A percentile compares a stretch with the other conserved stretches of the same genome.
Conservation (phyloP, 2,329 filamentous ascomycete species). For the Lachnellula cervina region DNA sequence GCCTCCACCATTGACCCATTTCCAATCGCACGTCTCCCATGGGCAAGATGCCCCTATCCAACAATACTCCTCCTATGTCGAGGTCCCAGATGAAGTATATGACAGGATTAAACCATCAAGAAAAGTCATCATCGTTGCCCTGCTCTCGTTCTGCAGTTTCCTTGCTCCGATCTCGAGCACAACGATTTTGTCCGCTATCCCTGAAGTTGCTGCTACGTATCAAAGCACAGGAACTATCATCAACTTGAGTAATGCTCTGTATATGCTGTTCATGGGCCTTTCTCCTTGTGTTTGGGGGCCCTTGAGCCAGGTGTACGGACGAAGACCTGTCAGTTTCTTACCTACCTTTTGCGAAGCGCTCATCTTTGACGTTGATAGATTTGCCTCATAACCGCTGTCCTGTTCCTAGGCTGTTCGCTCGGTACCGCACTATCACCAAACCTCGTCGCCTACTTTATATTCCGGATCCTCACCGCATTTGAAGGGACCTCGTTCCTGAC, state of each 20-base stretch:
- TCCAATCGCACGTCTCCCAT: slow-evolving; percentile 26
- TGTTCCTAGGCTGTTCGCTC: slow-evolving; percentile 66
- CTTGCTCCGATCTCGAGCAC: slow-evolving; percentile 72
- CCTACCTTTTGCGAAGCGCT: neutral
- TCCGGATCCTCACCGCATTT: slow-evolving; percentile 69
- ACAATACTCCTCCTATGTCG: slow-evolving; percentile 23
- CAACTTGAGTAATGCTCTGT: slow-evolving; percentile 70
- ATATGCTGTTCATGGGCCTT: slow-evolving; percentile 69
- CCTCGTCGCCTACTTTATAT: slow-evolving; percentile 66
- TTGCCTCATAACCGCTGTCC: slow-evolving; percentile 52
- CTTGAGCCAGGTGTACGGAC: slow-evolving; percentile 60
- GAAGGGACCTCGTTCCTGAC: slow-evolving; percentile 71
- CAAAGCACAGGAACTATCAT: slow-evolving; percentile 63
- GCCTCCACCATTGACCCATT: slow-evolving; percentile 12
- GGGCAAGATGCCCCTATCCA: slow-evolving; percentile 29
- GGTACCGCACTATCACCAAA: slow-evolving; percentile 70
- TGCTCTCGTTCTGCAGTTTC: slow-evolving; percentile 71
- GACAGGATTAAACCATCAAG: slow-evolving; percentile 55
- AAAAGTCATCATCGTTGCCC: slow-evolving; percentile 62
- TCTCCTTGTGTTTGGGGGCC: slow-evolving; percentile 69
- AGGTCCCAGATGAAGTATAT: slow-evolving; percentile 52
- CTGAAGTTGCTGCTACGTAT: slow-evolving; percentile 65
- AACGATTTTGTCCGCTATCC: slow-evolving; percentile 66
- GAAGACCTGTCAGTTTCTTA: slow-evolving; percentile 45
- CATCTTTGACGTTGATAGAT: slow-evolving; percentile 37